phyloP scores from a whole-genome alignment of 169 alveolate species.

The Sarcocystis neurona region DNA sequence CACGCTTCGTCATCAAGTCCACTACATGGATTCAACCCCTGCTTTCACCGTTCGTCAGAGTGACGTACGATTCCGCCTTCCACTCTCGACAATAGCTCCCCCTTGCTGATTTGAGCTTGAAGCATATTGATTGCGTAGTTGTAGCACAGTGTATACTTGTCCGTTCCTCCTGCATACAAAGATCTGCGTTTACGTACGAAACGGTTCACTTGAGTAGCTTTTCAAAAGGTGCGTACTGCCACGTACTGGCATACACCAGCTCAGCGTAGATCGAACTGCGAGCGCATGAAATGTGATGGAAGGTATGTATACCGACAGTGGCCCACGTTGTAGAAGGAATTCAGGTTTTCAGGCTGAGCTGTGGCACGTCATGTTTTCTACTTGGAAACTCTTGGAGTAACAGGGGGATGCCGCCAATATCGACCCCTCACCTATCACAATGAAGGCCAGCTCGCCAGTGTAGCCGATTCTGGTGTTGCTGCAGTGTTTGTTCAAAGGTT shows the following conservation, averaged over 20 bases:
- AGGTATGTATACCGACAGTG: constrained; percentile 33
- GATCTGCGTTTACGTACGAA: neutral
- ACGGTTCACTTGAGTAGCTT: neutral
- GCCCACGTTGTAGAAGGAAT: too few species aligned
- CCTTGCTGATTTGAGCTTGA: constrained; percentile 22
- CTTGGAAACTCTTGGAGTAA: too few species aligned
- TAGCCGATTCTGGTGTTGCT: too few species aligned
- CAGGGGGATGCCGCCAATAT: too few species aligned
- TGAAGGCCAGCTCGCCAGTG: too few species aligned
- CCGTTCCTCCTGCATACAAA: constrained; percentile 44
- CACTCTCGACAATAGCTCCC: constrained; percentile 2
- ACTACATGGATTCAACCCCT: neutral
- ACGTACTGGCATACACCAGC: neutral
- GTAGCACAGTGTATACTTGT: constrained; percentile 35
- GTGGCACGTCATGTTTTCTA: too few species aligned
- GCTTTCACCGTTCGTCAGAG: neutral
- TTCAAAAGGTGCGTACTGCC: neutral
- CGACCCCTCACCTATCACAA: too few species aligned
- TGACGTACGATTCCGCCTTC: constrained; percentile 5
- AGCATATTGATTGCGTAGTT: constrained; percentile 44
- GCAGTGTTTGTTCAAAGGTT: too few species aligned
- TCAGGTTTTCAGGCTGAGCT: too few species aligned
- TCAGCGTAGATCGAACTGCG: neutral
- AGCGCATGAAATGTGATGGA: neutral
- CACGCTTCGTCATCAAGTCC: neutral